Evolutionary conservation across 1,139 yeast species (phyloP).

Genomic region (Saccharomyces hybrid): DNA sequence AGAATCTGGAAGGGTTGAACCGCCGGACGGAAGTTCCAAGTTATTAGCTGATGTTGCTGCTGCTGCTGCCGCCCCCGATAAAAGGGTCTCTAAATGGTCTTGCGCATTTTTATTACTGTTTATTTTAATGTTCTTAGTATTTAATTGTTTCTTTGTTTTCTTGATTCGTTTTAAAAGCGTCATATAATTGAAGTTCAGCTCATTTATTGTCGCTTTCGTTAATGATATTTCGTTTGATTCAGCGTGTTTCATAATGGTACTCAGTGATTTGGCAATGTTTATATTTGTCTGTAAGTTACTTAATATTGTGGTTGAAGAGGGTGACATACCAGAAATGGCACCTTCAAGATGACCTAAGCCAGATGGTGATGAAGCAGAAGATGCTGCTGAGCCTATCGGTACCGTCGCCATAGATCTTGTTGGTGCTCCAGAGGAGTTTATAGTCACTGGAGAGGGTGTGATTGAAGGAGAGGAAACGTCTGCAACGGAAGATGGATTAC

Average conservation of each 20-base stretch:
- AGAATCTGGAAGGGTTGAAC: slow-evolving; percentile 9
- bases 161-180: slow-evolving; percentile 14
- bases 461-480: slow-evolving; percentile 1
- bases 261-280: slow-evolving; percentile 28
- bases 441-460: background rate
- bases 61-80: slow-evolving; percentile 2
- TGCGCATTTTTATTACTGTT: background rate
- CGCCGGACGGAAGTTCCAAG: slow-evolving; percentile 7
- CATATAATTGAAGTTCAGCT: slow-evolving; percentile 18
- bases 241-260: slow-evolving; percentile 24
- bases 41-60: slow-evolving; percentile 3
- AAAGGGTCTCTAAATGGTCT: slow-evolving; percentile 4
- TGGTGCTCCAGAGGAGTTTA: background rate
- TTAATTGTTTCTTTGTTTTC: slow-evolving; percentile 8
- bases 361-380: background rate
- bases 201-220: slow-evolving; percentile 24
- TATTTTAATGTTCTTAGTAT: slow-evolving; percentile 3
- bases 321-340: slow-evolving; percentile 4
- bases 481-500: background rate
- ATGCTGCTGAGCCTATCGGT: background rate
- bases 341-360: slow-evolving; percentile 3
- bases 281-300: slow-evolving; percentile 19
- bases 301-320: slow-evolving; percentile 9
- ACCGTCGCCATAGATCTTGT: background rate
- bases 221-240: slow-evolving; percentile 25